Evolutionary conservation across 2,329 filamentous ascomycete genomes (phyloP), one percentile per base, ranked within the genome.

Genomic region (Ceratocystiopsis sp.): DNA sequence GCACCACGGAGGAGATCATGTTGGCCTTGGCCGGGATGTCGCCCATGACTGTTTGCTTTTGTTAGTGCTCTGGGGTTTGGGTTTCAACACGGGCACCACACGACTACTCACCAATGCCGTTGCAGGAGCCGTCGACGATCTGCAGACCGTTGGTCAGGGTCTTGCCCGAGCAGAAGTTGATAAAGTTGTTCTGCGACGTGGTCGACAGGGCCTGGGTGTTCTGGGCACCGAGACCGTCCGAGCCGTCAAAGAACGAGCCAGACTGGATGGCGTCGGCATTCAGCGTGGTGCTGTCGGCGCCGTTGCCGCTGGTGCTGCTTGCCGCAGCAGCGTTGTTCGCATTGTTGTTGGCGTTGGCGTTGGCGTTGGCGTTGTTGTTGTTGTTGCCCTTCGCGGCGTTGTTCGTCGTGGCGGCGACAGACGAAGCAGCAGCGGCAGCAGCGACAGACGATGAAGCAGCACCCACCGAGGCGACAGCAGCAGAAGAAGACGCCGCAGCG

Each of bases 121-220:
- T 80, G 59, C 75, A 80, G 18, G 75, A 79, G 16, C 76, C 76
- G 1, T 49, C 57, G 36, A 61, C 62, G 42, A 68, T 61, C 55
- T 80, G 75, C 25, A 68, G 58, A 52, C 75, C 76, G 52, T 80
- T 75, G 49, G 75, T 79, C 40, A 75, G 55, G 0, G 61, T 68
- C 55, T 67, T 51, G 38, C 68, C 69, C 5, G 57, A 46, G 54
- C 73, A 77, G 56, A 75, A 74, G 64, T 76, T 76, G 65, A 76
- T 74, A 55, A 76, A 77, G 61, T 77, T 77, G 60, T 63, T 62
- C 32, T 52, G 44, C 33, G 52, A 54, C n/a, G 47, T 56, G 12
- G 46, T 38, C 11, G 57, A 55, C 8, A 45, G 41, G 17, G 55
- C 51, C 46, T 61, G 55, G 25, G 50, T 52, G 15, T 50, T 51